Evolutionary conservation across 2,329 filamentous ascomycete species (phyloP), one percentile per base, ranked within the genome.

Genomic region (Ceratocystis cubensis): DNA sequence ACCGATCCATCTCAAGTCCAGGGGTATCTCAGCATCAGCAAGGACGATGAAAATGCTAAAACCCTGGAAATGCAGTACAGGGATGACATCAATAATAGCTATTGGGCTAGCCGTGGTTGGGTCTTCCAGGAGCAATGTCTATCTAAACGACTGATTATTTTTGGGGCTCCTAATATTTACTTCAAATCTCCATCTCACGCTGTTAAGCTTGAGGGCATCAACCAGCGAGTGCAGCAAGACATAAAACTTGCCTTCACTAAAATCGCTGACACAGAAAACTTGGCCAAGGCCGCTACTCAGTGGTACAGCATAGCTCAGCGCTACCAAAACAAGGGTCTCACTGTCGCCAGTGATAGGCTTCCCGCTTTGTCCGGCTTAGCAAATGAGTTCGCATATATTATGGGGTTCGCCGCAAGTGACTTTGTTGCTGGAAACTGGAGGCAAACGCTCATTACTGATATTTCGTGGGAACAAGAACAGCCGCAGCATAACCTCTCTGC

Each of bases 321-420:
- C 33, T 62, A 62, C 22, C 59, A 62, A n/a, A 44, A 37, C 30
- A 62, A 62, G 33, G 30, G 41, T n/a, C 30, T 62, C 41, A 62
- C 59, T 7, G 33, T 17, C 30, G 59, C 33, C 5, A 62, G 59
- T n/a, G 28, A 62, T 33, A 22, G 20, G 6, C 25, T 62, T 15
- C 33, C 41, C 30, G 5, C 59, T 28, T 28, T 62, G 1, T 41
- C 59, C n/a, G 59, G 59, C 17, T 20, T 45, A 5, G 59, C 30
- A 3, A 17, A 25, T n/a, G 59, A 62, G 25, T 62, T 62, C 7
- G 30, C 59, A 6, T 62, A 62, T 25, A 41, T 62, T 8, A 44
- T 45, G 20, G 59, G 59, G 17, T 15, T 62, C 4, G n/a, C 48
- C n/a, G 48, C 48, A 10, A 22, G 22, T 3, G 48, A 53, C n/a